Percentiles rank a stretch among this genome's conserved stretches.
These are phyloP conservation scores for Diaporthe sp. DNA, from an alignment of 2,329 filamentous ascomycete genomes.

Conservation along the genomic window DNA sequence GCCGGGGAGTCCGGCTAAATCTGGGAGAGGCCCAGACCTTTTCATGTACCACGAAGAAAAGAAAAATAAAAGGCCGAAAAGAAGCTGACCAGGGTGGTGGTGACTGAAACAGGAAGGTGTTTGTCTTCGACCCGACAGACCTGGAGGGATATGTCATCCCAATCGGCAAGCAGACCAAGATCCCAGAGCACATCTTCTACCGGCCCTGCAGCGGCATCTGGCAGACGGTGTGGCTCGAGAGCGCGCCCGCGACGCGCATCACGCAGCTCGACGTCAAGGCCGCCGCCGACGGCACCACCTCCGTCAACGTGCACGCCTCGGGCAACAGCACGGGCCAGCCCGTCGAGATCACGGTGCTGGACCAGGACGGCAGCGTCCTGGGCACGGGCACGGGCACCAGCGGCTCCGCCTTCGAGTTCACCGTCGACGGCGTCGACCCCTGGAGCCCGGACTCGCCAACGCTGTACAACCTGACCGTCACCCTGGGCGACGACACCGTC, in stretches of 20 bases:
- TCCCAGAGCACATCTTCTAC: slow-evolving; percentile 76
- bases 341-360: slow-evolving; percentile 53
- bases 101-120: slow-evolving; percentile 62
- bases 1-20: background rate
- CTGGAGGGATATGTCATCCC: slow-evolving; percentile 67
- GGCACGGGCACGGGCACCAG: slow-evolving; percentile 58
- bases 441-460: slow-evolving; percentile 75
- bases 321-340: slow-evolving; percentile 43
- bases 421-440: slow-evolving; percentile 64
- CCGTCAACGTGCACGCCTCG: slow-evolving; percentile 66
- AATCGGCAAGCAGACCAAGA: slow-evolving; percentile 73
- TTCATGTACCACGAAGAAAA: background rate
- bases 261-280: slow-evolving; percentile 71
- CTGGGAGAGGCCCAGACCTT: background rate
- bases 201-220: slow-evolving; percentile 80
- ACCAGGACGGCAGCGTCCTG: slow-evolving; percentile 54
- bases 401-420: slow-evolving; percentile 66
- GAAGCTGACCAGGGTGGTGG: background rate
- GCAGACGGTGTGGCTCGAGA: slow-evolving; percentile 79
- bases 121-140: slow-evolving; percentile 78
- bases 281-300: slow-evolving; percentile 68
- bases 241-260: slow-evolving; percentile 69
- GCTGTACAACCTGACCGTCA: slow-evolving; percentile 74
- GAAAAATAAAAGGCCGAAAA: background rate
- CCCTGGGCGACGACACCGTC: slow-evolving; percentile 63